phyloP scores from a whole-genome alignment of 2,329 filamentous ascomycete species.

The Colletotrichum sp. region DNA sequence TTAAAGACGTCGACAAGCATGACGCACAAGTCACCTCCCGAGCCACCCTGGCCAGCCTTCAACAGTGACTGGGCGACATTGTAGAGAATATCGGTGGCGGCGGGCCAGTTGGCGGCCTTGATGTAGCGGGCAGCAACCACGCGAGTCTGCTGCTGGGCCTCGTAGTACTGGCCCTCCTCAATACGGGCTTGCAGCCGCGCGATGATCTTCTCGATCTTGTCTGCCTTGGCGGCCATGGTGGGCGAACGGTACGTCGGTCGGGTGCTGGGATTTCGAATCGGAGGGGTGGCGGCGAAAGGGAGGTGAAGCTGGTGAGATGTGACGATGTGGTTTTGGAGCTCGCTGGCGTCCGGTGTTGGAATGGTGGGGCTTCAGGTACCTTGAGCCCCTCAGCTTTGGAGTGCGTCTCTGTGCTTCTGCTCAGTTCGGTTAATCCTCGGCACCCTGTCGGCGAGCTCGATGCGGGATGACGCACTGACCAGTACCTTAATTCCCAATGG shows the following conservation, averaged over 20 bases:
- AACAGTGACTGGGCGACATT: slow-evolving; percentile 85
- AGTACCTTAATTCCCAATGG: not conserved
- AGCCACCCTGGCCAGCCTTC: slow-evolving; percentile 91
- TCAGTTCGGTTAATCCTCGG: not conserved
- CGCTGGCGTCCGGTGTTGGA: not conserved
- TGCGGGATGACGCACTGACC: not conserved
- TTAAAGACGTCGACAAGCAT: slow-evolving; percentile 90
- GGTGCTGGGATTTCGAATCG: not conserved
- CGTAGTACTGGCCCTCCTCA: slow-evolving; percentile 91
- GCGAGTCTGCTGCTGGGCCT: slow-evolving; percentile 97
- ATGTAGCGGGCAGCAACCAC: slow-evolving; percentile 94
- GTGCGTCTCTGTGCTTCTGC: not conserved
- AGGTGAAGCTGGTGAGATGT: not conserved
- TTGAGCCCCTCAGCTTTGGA: not conserved
- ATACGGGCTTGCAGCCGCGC: slow-evolving; percentile 82
- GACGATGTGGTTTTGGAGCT: not conserved
- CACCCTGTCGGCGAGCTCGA: not conserved
- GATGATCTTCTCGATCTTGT: slow-evolving; percentile 64
- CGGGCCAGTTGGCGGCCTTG: slow-evolving; percentile 83
- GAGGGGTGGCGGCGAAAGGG: not conserved
- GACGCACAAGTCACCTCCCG: slow-evolving; percentile 87
- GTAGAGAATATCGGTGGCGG: slow-evolving; percentile 86
- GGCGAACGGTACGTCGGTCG: not conserved
- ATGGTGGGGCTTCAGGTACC: not conserved
- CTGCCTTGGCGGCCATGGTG: slow-evolving; percentile 25